phyloP scores from a whole-genome alignment of 1,284 basidiomycete genomes.

The Trametes polyzona region DNA sequence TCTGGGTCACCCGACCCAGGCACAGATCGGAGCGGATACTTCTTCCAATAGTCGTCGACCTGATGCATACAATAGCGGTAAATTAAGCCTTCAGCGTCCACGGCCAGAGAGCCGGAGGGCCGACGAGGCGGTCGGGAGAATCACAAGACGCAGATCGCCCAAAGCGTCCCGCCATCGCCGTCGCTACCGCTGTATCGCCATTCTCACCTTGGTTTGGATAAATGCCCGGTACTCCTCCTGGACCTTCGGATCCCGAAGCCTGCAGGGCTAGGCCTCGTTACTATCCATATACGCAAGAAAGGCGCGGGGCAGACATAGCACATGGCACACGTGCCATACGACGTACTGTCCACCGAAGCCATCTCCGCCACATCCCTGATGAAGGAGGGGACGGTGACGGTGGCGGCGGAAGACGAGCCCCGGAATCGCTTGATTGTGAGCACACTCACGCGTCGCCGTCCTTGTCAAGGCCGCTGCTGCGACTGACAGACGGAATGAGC shows the following conservation, averaged over 20 bases:
- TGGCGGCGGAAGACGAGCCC: background rate
- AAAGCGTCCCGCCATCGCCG: background rate
- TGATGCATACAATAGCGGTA: slow-evolving; percentile 34
- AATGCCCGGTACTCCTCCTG: slow-evolving; percentile 70
- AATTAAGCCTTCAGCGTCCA: background rate
- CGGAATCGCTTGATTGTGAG: background rate
- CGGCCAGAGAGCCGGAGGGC: background rate
- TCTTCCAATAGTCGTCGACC: slow-evolving; percentile 51
- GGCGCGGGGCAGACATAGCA: no score
- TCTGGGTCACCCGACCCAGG: slow-evolving; percentile 23
- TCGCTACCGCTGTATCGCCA: background rate
- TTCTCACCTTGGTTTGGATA: slow-evolving; percentile 60
- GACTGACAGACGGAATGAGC: slow-evolving; percentile 67
- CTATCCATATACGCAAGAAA: slow-evolving; percentile 5
- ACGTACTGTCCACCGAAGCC: background rate
- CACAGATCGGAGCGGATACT: slow-evolving; percentile 35
- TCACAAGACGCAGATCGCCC: background rate
- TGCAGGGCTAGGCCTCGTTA: slow-evolving; percentile 39
- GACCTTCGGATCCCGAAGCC: slow-evolving; percentile 56
- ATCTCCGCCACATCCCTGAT: background rate
- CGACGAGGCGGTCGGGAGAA: background rate
- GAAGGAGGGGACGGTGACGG: no score
- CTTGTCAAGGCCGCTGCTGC: slow-evolving; percentile 71
- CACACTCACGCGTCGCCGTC: slow-evolving; percentile 69
- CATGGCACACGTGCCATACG: background rate